Evolutionary conservation across 1,139 yeast species (phyloP).

Genomic region (Ogataea hybrid): DNA sequence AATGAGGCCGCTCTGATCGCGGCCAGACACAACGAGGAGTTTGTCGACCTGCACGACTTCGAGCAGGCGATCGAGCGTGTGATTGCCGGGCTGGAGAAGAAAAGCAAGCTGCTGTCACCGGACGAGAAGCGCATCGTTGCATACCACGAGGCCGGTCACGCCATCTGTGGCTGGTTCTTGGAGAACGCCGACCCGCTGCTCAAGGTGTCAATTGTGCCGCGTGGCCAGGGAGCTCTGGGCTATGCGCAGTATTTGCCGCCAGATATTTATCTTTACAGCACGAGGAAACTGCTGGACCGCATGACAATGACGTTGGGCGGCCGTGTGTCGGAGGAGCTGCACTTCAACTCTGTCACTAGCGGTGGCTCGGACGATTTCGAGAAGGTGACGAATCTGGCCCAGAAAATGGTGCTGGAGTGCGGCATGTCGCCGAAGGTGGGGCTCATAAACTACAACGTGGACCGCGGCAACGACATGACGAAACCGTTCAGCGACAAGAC

Average conservation of each 20-base stretch:
- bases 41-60: slow-evolving; percentile 61
- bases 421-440: slow-evolving; percentile 79
- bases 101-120: slow-evolving; percentile 63
- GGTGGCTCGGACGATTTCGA: slow-evolving; percentile 84
- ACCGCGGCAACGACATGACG: slow-evolving; percentile 48
- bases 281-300: slow-evolving; percentile 65
- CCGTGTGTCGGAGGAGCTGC: slow-evolving; percentile 73
- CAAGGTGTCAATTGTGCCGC: slow-evolving; percentile 77
- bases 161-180: slow-evolving; percentile 75
- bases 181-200: slow-evolving; percentile 73
- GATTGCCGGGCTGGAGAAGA: slow-evolving; percentile 76
- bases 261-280: slow-evolving; percentile 65
- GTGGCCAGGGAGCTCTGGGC: slow-evolving; percentile 84
- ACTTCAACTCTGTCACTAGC: slow-evolving; percentile 73
- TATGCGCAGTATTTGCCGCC: slow-evolving; percentile 82
- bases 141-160: slow-evolving; percentile 83
- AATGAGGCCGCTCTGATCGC: slow-evolving; percentile 84
- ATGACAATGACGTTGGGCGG: slow-evolving; percentile 85
- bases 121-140: slow-evolving; percentile 76
- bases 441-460: slow-evolving; percentile 49
- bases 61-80: slow-evolving; percentile 83
- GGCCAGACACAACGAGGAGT: slow-evolving; percentile 59
- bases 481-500: slow-evolving; percentile 72
- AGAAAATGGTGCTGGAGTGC: slow-evolving; percentile 69
- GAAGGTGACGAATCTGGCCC: slow-evolving; percentile 75